These are phyloP conservation scores for Didymosphaeria variabile DNA, from an alignment of 2,329 filamentous ascomycete genomes.

Conservation along the genomic window DNA sequence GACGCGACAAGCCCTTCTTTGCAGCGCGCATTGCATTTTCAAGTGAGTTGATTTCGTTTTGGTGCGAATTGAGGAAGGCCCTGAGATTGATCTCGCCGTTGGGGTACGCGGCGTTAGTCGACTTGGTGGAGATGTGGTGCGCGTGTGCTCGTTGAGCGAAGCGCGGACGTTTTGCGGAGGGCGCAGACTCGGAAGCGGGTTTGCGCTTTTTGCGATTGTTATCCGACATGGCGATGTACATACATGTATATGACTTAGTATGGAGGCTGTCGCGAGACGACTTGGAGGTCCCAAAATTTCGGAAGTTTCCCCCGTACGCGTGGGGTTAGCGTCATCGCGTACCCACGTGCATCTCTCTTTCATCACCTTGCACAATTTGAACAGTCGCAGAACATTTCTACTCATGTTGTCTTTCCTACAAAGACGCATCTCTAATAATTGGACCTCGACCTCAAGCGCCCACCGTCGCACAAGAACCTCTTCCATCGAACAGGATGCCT, in stretches of 20 bases:
- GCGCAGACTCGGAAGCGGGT: not conserved
- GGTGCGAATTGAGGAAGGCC: slow-evolving; percentile 82
- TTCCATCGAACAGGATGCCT: no score
- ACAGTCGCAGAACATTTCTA: no score
- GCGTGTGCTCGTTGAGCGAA: slow-evolving; percentile 34
- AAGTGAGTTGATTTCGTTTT: slow-evolving; percentile 88
- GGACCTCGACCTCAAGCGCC: no score
- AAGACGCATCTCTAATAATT: no score
- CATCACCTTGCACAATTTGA: not conserved
- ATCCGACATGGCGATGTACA: slow-evolving; percentile 19
- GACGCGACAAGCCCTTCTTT: slow-evolving; percentile 68
- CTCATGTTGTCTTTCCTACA: no score
- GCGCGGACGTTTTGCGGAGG: slow-evolving; percentile 33
- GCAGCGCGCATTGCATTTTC: slow-evolving; percentile 82
- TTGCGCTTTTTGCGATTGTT: slow-evolving; percentile 32
- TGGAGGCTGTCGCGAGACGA: not conserved
- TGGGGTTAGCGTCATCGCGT: slow-evolving; percentile 19
- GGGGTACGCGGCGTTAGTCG: slow-evolving; percentile 61
- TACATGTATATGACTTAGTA: not conserved
- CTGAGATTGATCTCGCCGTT: slow-evolving; percentile 85
- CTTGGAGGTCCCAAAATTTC: slow-evolving; percentile 8
- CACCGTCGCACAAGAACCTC: no score
- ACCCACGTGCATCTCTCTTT: slow-evolving; percentile 11
- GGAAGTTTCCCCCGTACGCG: slow-evolving; percentile 14
- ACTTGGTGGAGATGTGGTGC: slow-evolving; percentile 39